Evolutionary conservation across 2,329 filamentous ascomycete species (phyloP), one percentile per base, ranked within the genome.

Genomic region (Leptoxyphium fumago): DNA sequence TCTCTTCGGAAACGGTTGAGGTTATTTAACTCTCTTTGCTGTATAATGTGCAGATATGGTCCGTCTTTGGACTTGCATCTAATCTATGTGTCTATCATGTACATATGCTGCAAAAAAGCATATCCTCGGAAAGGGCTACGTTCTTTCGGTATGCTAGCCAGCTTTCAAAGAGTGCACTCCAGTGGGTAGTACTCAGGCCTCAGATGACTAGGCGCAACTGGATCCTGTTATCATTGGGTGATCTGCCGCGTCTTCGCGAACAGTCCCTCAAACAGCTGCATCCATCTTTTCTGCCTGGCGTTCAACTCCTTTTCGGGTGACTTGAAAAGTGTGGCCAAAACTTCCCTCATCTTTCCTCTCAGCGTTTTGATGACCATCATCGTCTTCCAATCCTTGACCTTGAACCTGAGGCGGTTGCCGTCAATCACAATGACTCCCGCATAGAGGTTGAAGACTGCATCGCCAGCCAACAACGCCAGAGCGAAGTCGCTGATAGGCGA

Each of bases 391-490:
- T 94, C 84, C 4, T 79, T 74, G 1, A 93, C 74, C 17, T 82
- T 76, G 59, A 96, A 94, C 41, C 85, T 77, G 41, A 89, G 75
- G 28, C 88, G 75, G 59, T 94, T 94, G 39, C 85, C 83, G 59
- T 95, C 91, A 39, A 98, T 73, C 15, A 86, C 74, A 36, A 95
- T 73, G 2, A 94, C 82, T 11, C 91, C 91, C 0, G 88, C 77
- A 59, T 85, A 94, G 68, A 95, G 77, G 74, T 89, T 88, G 56
- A 86, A 89, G 45, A 88, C 84, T 14, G 84, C 80, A 49, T 96
- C 89, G 30, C 88, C 91, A 46, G 87, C 91, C 43, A 95, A 73
- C 26, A 98, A 67, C 13, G 83, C 78, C 52, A 95, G 76, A 10
- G 87, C 79, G 50, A 95, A 83, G 38, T 87, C 81, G 39, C 10